Evolutionary conservation across 768 basidiomycete species (phyloP).

Genomic region (Tricholoma matsutake): DNA sequence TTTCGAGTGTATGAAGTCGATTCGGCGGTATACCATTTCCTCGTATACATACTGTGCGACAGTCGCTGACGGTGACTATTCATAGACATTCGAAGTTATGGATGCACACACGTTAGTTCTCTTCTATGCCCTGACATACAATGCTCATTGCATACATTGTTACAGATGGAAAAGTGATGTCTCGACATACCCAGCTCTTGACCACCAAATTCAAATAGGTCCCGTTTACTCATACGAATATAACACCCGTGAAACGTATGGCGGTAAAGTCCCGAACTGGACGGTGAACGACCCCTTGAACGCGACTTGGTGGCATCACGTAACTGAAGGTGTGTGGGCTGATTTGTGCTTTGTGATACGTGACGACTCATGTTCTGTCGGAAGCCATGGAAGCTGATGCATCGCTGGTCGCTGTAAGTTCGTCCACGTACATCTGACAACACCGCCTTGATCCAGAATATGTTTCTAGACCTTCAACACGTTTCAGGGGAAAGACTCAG

Average conservation of each 20-base stretch:
- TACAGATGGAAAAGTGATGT: constrained; percentile 66
- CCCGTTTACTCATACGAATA: constrained; percentile 69
- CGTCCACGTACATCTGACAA: background rate
- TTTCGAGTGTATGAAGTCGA: constrained; percentile 74
- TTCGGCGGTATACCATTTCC: constrained; percentile 49
- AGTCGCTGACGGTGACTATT: background rate
- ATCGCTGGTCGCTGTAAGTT: constrained; percentile 54
- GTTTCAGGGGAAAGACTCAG: constrained; percentile 69
- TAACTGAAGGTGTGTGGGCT: constrained; percentile 58
- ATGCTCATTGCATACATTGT: background rate
- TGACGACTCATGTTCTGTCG: background rate
- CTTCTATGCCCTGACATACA: background rate
- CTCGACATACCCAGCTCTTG: constrained; percentile 52
- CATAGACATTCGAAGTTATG: constrained; percentile 71
- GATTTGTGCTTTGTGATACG: background rate
- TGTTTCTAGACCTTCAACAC: constrained; percentile 55
- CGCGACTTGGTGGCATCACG: constrained; percentile 80
- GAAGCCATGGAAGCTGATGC: constrained; percentile 58
- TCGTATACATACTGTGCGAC: background rate
- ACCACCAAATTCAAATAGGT: constrained; percentile 51
- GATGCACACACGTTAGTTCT: constrained; percentile 70
- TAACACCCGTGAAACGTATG: constrained; percentile 66
- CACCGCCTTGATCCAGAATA: background rate
- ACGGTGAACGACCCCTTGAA: constrained; percentile 64
- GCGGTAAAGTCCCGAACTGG: constrained; percentile 56